Evolutionary conservation across 805 yeast genomes (phyloP).

Genomic region (Ogataea methanolica): DNA sequence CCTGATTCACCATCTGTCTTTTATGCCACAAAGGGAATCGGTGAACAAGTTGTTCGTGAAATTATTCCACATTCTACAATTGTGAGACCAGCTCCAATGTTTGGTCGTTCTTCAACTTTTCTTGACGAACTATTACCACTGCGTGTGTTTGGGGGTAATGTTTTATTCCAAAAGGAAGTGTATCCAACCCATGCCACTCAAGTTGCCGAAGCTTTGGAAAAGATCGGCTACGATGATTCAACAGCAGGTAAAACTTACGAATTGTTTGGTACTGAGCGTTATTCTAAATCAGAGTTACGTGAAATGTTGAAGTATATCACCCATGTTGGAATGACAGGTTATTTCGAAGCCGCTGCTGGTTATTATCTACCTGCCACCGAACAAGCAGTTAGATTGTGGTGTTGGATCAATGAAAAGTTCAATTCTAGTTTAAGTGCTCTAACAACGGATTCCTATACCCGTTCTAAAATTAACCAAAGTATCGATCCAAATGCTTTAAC

Average conservation of each 20-base stretch:
- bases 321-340: slow-evolving; percentile 32
- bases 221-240: slow-evolving; percentile 75
- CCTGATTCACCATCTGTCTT: slow-evolving; percentile 64
- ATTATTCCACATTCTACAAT: slow-evolving; percentile 72
- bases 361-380: slow-evolving; percentile 38
- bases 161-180: slow-evolving; percentile 59
- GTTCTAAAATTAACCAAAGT: slow-evolving; percentile 64
- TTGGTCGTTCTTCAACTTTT: slow-evolving; percentile 68
- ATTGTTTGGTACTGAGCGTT: slow-evolving; percentile 66
- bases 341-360: slow-evolving; percentile 34
- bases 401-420: slow-evolving; percentile 36
- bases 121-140: slow-evolving; percentile 55
- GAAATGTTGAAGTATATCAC: slow-evolving; percentile 55
- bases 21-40: slow-evolving; percentile 74
- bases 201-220: slow-evolving; percentile 74
- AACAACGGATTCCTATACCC: slow-evolving; percentile 70
- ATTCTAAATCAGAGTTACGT: slow-evolving; percentile 58
- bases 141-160: slow-evolving; percentile 57
- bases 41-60: slow-evolving; percentile 66
- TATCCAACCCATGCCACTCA: slow-evolving; percentile 75
- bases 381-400: slow-evolving; percentile 24
- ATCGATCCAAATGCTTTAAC: slow-evolving; percentile 58
- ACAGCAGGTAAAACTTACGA: slow-evolving; percentile 76
- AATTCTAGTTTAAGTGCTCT: slow-evolving; percentile 37
- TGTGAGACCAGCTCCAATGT: slow-evolving; percentile 81